Evolutionary conservation across 345 rosid species (phyloP), one percentile per base, ranked within the genome.

Genomic region (Punica granatum): DNA sequence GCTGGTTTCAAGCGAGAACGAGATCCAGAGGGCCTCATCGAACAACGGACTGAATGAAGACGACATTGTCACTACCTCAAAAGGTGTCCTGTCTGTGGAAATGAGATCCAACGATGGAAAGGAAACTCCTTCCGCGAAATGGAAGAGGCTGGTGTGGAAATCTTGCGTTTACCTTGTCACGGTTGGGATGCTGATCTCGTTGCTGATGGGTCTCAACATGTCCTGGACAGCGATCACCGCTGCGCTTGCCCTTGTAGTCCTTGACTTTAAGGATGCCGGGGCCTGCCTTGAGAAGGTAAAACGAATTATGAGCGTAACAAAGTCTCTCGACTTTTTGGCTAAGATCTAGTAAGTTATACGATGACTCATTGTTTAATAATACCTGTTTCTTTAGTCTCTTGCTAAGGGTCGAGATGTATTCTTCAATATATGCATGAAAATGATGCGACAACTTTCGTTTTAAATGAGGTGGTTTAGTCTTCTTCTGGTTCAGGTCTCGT

Each of bases 191-290:
- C 26, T 92, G 60, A 63, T 84, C 66, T 81, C 92, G 67, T 53
- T 92, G 73, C 77, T 90, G 43, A 53, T 80, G 75, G 98, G 97
- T 63, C 80, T 87, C 49, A 82, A 90, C 74, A 88, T 92, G 98
- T 90, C 97, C 0, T 92, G 98, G 98, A 86, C 89, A 19, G 92
- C 97, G 33, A 77, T 92, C 5, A 83, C 96, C 5, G 90, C 98
- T 23, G 92, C 96, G 30, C 80, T 92, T 69, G 90, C 86, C 66
- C 93, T 92, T 32, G 85, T 86, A 0, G 88, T 87, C 77, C 89
- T 90, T 62, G 98, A 92, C 78, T 92, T 92, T 67, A 78, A 78
- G 74, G 97, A 92, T 56, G 98, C 98, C 51, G 72, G 80, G 14
- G 90, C 97, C 26, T 81, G 86, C 70, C 79, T 92, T 0, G 93